Evolutionary conservation across 495 filamentous ascomycete genomes (phyloP), one percentile per base, ranked within the genome.

Genomic region (Penicillium daleae): DNA sequence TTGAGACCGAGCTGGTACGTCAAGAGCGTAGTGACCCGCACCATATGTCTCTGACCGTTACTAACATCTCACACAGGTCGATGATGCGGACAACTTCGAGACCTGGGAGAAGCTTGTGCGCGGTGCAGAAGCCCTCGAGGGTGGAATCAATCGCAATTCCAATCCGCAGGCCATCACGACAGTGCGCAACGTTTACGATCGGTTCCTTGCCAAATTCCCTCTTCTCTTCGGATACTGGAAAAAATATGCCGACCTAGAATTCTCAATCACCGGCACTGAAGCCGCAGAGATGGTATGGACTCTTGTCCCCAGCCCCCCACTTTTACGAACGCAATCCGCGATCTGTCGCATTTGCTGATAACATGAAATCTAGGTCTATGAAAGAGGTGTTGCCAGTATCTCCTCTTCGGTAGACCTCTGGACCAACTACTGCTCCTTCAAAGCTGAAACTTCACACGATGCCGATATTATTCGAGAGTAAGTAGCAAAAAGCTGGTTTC

Each of bases 161-260:
- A 97, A 90, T 68, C 93, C 96, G 6, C 90, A 96, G 71, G 91
- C 95, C 6, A 93, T 99, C 67, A 89, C 90, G 24, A 87, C 92
- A 10, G 88, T 90, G 32, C 87, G 95, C 68, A 85, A 90, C 66
- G 84, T 89, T 56, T 98, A 96, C 75, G 96, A 99, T 73, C 86
- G 90, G 9, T 94, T 99, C 71, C 87, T 99, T 9, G 89, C 92
- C 57, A 97, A 96, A 72, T 99, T 97, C 69, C 95, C 95, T 1
- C 83, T 98, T 26, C 85, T 98, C 2, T 99, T 97, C 72, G 95
- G 93, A 44, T 99, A 97, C 77, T 99, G 95, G 95, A 97, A 97
- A 80, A 98, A 97, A 75, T 99, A 99, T 87, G 95, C 95, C 66
- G 95, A 98, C 71, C 78, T 97, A 26, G 95, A 99, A 71, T 99